Percentiles rank a stretch among this genome's conserved stretches.
phyloP scores from a whole-genome alignment of 140 eudicot species.

The Senecio squalidus region DNA sequence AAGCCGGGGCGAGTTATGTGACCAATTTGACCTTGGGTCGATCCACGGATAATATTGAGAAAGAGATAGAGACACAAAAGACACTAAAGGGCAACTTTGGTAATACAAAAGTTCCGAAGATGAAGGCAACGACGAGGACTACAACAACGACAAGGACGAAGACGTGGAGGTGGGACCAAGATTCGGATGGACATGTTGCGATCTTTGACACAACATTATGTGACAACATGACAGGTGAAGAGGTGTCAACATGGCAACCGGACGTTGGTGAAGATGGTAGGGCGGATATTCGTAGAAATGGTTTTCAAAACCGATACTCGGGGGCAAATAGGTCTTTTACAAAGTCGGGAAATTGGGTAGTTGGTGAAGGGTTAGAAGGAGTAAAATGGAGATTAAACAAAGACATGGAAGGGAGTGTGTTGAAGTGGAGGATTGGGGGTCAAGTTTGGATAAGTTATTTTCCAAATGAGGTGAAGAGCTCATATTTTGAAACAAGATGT shows the following conservation, averaged over 20 bases:
- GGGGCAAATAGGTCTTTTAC: slow-evolving; percentile 65
- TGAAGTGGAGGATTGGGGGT: slow-evolving; percentile 94
- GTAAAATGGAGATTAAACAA: slow-evolving; percentile 82
- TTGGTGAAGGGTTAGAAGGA: slow-evolving; percentile 53
- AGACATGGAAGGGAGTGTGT: slow-evolving; percentile 96
- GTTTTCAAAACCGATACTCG: slow-evolving; percentile 45
- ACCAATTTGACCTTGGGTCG: slow-evolving; percentile 56
- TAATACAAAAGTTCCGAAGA: slow-evolving; percentile 43
- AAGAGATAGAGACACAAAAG: slow-evolving; percentile 55
- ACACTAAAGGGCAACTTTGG: slow-evolving; percentile 67
- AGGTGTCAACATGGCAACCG: slow-evolving; percentile 63
- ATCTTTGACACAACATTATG: slow-evolving; percentile 53
- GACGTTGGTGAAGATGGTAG: slow-evolving; percentile 3
- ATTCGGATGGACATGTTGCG: slow-evolving; percentile 71
- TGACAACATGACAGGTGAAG: slow-evolving; percentile 62
- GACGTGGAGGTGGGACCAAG: slow-evolving; percentile 95
- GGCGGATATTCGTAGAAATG: slow-evolving; percentile 11
- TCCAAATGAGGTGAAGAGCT: slow-evolving; percentile 62
- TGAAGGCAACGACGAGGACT: slow-evolving; percentile 59
- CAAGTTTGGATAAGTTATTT: slow-evolving; percentile 67
- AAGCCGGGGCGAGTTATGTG: slow-evolving; percentile 70
- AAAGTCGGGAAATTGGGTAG: slow-evolving; percentile 56
- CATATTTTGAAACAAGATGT: slow-evolving; percentile 74
- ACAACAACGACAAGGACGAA: slow-evolving; percentile 50
- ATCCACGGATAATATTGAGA: slow-evolving; percentile 61